Conservation (phyloP, 306 rosid genomes). For the Prunus salicina region DNA sequence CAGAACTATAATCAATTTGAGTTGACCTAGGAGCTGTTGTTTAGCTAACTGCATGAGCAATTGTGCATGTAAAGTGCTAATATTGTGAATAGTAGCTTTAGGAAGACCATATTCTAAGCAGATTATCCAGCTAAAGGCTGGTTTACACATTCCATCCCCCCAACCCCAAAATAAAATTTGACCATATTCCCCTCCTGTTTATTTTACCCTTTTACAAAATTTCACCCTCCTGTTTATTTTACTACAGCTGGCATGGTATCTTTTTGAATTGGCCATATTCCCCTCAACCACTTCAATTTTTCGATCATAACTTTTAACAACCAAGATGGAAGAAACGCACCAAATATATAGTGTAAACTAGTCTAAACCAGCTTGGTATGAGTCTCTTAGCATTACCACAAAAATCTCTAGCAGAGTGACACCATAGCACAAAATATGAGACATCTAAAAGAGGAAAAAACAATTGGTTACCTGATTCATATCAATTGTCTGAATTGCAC, state of each 20-base stretch:
- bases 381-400: not conserved
- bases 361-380: not conserved
- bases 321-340: not conserved
- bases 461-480: conserved; percentile 80
- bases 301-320: not conserved
- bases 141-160: too few species aligned
- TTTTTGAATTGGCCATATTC: too few species aligned
- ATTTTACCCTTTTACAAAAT: too few species aligned
- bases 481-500: conserved; percentile 92
- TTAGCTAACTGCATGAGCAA: too few species aligned
- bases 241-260: not conserved
- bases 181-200: too few species aligned
- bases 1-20: too few species aligned
- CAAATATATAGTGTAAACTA: not conserved
- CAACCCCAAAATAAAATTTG: too few species aligned
- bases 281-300: not conserved
- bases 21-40: too few species aligned
- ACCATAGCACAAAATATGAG: not conserved
- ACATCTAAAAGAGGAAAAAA: not conserved
- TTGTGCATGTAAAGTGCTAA: not conserved
- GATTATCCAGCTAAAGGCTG: too few species aligned
- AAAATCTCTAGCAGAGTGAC: not conserved
- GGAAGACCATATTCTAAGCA: too few species aligned
- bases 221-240: not conserved
- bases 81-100: not conserved